A percentile compares a stretch with the other conserved stretches of the same genome.
phyloP scores from a whole-genome alignment of 2,329 filamentous ascomycete species.

The Fusarium zealandicum region DNA sequence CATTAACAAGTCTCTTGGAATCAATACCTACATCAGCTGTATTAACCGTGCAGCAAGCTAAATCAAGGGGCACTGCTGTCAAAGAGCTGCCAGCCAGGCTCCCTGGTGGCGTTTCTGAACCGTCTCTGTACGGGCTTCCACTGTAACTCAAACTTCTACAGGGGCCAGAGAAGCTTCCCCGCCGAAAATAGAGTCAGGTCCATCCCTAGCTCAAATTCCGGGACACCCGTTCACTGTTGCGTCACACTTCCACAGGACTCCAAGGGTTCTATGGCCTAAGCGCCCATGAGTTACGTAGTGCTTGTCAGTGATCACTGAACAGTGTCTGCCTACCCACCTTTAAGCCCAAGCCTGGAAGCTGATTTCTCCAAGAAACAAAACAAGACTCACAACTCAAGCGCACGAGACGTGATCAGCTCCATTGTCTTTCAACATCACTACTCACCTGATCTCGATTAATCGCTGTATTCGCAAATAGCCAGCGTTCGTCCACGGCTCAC shows the following conservation, averaged over 20 bases:
- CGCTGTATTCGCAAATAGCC: neutral
- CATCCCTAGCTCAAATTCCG: slow-evolving; percentile 12
- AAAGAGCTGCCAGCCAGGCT: slow-evolving; percentile 18
- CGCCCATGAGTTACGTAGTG: slow-evolving; percentile 35
- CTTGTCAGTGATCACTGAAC: slow-evolving; percentile 4
- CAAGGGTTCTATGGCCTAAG: slow-evolving; percentile 17
- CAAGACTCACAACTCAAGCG: slow-evolving; percentile 11
- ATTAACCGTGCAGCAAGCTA: slow-evolving; percentile 33
- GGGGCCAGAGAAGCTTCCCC: slow-evolving; percentile 19
- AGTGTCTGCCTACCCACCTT: slow-evolving; percentile 19
- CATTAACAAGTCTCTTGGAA: slow-evolving; percentile 1
- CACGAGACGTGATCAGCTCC: slow-evolving; percentile 21
- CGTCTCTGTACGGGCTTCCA: neutral
- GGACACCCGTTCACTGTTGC: slow-evolving; percentile 28
- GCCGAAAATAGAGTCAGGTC: slow-evolving; percentile 18
- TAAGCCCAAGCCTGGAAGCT: slow-evolving; percentile 8
- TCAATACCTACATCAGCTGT: neutral
- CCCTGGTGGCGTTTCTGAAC: slow-evolving; percentile 16
- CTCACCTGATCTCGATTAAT: slow-evolving; percentile 26
- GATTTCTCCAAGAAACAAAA: slow-evolving; percentile 25
- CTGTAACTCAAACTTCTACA: slow-evolving; percentile 11
- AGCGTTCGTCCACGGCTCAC: neutral
- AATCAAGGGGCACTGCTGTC: slow-evolving; percentile 14
- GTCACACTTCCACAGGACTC: slow-evolving; percentile 11
- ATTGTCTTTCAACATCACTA: slow-evolving; percentile 3